These are phyloP conservation scores for Coprinopsis marcescibilis DNA, from an alignment of 768 basidiomycete species.

Conservation along the genomic window DNA sequence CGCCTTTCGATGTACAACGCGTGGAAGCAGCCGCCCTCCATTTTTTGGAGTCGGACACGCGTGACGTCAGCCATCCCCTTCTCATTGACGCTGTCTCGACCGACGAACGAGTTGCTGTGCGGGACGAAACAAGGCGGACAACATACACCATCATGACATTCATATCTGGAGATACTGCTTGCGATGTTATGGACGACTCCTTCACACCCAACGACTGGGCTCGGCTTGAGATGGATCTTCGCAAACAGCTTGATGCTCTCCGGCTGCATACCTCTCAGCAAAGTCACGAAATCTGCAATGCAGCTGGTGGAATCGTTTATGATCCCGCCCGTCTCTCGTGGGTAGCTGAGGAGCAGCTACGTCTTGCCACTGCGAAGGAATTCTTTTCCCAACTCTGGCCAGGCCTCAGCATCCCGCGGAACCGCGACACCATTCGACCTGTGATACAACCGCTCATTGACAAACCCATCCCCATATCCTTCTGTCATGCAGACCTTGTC, in stretches of 20 bases:
- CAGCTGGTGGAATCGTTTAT: background rate
- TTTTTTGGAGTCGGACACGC: background rate
- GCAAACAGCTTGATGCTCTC: background rate
- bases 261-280: background rate
- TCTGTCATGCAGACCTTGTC: conserved; percentile 6
- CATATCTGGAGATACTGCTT: background rate
- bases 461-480: background rate
- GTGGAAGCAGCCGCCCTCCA: background rate
- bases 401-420: background rate
- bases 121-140: background rate
- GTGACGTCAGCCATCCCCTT: background rate
- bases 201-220: conserved; percentile 2
- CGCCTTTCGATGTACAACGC: background rate
- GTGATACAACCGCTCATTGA: conserved; percentile 3
- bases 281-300: background rate
- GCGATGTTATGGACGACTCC: background rate
- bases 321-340: background rate
- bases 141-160: conserved; percentile 6
- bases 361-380: background rate
- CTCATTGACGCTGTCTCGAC: background rate
- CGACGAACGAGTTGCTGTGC: too few relatives aligned
- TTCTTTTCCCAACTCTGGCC: conserved; percentile 1
- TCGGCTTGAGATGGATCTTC: background rate
- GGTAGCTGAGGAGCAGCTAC: background rate
- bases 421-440: conserved; percentile 1